phyloP scores from a whole-genome alignment of 2,329 filamentous ascomycete genomes.

The Aspergillus sp. region DNA sequence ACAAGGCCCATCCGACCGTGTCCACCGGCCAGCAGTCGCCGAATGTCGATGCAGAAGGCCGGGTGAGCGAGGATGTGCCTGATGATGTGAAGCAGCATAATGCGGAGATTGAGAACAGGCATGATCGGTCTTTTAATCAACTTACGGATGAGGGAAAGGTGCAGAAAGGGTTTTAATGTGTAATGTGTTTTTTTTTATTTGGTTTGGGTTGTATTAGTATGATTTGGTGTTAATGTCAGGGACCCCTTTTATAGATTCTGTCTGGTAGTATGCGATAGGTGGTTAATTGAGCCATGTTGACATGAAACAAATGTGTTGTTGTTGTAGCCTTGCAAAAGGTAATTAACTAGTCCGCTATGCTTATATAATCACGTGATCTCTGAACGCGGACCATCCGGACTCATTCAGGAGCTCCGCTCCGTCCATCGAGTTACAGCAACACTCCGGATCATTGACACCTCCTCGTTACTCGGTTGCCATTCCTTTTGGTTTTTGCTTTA shows the following conservation, averaged over 20 bases:
- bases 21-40: conserved; percentile 22
- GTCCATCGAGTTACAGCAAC: not conserved
- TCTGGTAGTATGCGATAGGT: too few species aligned
- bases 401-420: conserved; percentile 4
- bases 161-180: conserved; percentile 8
- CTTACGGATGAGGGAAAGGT: conserved; percentile 19
- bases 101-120: conserved; percentile 22
- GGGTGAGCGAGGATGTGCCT: conserved; percentile 18
- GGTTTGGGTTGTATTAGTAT: too few species aligned
- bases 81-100: conserved; percentile 31
- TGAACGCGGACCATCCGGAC: conserved; percentile 6
- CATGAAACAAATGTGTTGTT: too few species aligned
- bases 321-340: too few species aligned
- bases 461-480: not conserved
- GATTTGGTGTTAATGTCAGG: too few species aligned
- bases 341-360: too few species aligned
- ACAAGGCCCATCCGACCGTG: conserved; percentile 28
- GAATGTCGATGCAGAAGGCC: conserved; percentile 22
- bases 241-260: too few species aligned
- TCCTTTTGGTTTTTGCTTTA: not conserved
- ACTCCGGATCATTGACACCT: not conserved
- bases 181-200: too few species aligned
- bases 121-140: conserved; percentile 27
- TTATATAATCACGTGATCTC: not conserved
- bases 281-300: too few species aligned